Base-by-base conservation (phyloP, 495 filamentous ascomycete species). In the Lasiosphaeria miniovina region DNA sequence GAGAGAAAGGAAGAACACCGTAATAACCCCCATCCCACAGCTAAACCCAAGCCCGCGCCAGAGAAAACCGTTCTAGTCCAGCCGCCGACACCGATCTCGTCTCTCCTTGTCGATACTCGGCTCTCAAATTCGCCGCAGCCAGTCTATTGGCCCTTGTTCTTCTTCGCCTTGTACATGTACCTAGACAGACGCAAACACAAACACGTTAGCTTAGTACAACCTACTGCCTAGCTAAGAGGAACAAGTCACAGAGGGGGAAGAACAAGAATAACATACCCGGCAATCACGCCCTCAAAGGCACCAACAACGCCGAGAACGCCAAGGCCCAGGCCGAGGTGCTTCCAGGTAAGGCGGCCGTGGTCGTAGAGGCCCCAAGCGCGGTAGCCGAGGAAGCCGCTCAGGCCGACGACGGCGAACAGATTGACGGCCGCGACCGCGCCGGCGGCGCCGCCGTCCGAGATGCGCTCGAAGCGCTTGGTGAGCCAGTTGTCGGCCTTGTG, bases 261-360 rank as follows among this genome's bases (percentile, higher is more conserved):
- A 10, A 41, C 9, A 53, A 35, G 49, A 33, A 8, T 4, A 43
- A 68, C 75, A 60, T 64, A 79, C 74, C 67, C 53, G 32, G 71
- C 71, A n/a, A 80, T 64, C 6, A 76, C 60, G 32, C 71, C 67
- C 71, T 81, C 75, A 35, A 76, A 65, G 14, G 70, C 66, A 17
- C 74, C 74, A 6, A 80, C 75, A 7, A 63, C 73, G 8, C 68
- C 66, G 4, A 77, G 15, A 34, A 80, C 67, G n/a, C 74, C 77
- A n/a, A 87, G 82, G 62, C 84, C 86, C 4, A 86, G 60, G 11
- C 88, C 90, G 36, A 84, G 78, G 59, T 86, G 75, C 71, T 88
- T 81, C 88, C 87, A 90, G 32, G 81, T 85, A 52, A 94, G 70
- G 66, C 84, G 80, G n/a, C 88, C 86, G 35, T 79, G 75, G 24